Evolutionary conservation across 495 filamentous ascomycete genomes (phyloP), one percentile per base, ranked within the genome.

Genomic region (Daldinia loculata): DNA sequence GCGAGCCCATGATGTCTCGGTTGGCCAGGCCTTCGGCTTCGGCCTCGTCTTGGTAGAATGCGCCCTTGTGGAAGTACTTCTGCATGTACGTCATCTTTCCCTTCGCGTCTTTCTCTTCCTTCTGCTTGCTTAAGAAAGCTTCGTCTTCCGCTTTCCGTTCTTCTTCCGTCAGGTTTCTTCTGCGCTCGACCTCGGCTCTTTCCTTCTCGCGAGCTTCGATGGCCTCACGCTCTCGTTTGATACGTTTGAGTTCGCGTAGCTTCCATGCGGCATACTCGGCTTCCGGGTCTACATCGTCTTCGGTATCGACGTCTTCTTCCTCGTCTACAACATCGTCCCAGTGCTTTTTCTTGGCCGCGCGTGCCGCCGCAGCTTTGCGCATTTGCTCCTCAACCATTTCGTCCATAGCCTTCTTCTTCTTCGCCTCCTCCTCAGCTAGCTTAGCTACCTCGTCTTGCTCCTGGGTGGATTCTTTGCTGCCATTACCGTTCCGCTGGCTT

Each of bases 11-110:
- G 57, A 97, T 82, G 79, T 95, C 91, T 39, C 94, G 80, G 76
- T 87, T 80, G 75, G 90, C 89, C 70, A 98, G 78, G 24, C 90
- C 92, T 76, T 90, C 87, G 15, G 86, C 85, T 68, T 90, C 88
- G 30, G 86, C 83, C 69, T 95, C 93, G 41, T 94, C 93, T 61
- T 90, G 89, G 81, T 91, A 98, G 83, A 98, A 99, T 26, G 95
- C 95, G 56, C 95, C 95, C 84, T 94, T 95, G 84, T 99, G 95
- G 77, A 91, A 93, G 80, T 98, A 98, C 77, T 95, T 94, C 78
- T 97, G 94, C 92, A 98, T 92, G 77, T 89, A 98, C 1, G 86
- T 85, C 83, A 94, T 92, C 84, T 97, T 91, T 43, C 94, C 95
- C 38, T 90, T 89, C 36, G 82, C 81, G 17, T 95, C 93, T 70